These are phyloP conservation scores for Dentipellis sp. DNA, from an alignment of 768 basidiomycete species.

Conservation along the genomic window DNA sequence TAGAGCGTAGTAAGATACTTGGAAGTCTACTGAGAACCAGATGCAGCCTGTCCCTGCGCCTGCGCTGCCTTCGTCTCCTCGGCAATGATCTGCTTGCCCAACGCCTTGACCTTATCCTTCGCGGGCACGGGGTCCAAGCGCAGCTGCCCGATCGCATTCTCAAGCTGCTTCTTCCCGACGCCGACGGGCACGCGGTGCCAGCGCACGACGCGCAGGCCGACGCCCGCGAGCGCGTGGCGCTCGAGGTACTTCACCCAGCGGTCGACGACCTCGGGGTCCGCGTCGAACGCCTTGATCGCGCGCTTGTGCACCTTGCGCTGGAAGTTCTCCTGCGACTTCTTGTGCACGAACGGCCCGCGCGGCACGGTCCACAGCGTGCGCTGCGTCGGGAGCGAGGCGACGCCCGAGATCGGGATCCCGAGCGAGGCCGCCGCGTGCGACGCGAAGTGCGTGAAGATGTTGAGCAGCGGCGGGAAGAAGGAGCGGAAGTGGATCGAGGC, in stretches of 20 bases:
- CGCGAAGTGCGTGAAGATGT: constrained; percentile 78
- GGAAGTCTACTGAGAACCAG: no score
- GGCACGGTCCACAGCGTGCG: constrained; percentile 81
- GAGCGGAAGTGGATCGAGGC: constrained; percentile 80
- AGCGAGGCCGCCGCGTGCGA: constrained; percentile 79
- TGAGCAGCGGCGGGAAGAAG: constrained; percentile 55
- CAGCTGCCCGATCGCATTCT: constrained; percentile 25
- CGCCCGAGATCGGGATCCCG: constrained; percentile 65
- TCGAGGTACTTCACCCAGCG: constrained; percentile 75
- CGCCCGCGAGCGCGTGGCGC: constrained; percentile 70
- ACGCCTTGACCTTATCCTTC: constrained; percentile 24
- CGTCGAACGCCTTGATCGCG: constrained; percentile 85
- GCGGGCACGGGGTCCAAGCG: constrained; percentile 22
- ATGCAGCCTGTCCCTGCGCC: not conserved
- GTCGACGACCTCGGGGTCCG: constrained; percentile 67
- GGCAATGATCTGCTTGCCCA: constrained; percentile 21
- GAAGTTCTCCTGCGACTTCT: constrained; percentile 95
- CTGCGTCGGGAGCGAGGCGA: constrained; percentile 59
- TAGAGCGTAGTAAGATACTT: no score
- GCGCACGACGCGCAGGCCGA: constrained; percentile 74
- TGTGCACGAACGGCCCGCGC: constrained; percentile 82
- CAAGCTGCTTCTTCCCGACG: constrained; percentile 32
- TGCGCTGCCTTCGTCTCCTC: constrained; percentile 20
- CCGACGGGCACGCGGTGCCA: constrained; percentile 63
- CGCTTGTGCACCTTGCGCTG: constrained; percentile 78